Evolutionary conservation across 2,329 filamentous ascomycete species (phyloP), one percentile per base, ranked within the genome.

Genomic region (Pyrenochaeta sp.): DNA sequence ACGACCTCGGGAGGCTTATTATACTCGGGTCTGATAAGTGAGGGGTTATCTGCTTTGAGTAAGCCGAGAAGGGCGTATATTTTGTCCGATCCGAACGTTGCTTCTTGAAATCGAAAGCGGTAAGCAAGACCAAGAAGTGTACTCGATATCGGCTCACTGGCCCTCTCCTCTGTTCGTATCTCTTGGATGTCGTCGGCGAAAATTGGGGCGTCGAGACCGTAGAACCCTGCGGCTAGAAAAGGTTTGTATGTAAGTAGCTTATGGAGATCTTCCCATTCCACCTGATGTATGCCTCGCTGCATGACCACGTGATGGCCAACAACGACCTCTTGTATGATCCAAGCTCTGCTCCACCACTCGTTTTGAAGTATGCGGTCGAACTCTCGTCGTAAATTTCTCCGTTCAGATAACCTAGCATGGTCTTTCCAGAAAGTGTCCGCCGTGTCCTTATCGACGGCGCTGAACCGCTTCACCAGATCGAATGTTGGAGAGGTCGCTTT

Each of bases 281-380:
- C 39, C 24, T 52, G 44, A 5, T 47, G 40, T 3, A 52, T 3
- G n/a, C 55, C 59, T 13, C 56, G 30, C 25, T 59, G 52, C 37
- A 61, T 34, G 27, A 59, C n/a, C 3, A 59, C 48, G 5, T 53
- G 22, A 8, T 25, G 19, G 3, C 51, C 39, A 10, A 56, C 37
- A 5, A 59, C 51, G 5, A 55, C 37, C 24, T 61, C 55, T 43
- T 59, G 59, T 13, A 56, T 47, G 10, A 61, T 50, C 59, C 59
- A 61, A 1, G 47, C 52, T 8, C 55, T 51, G 34, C 34, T n/a
- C 51, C 48, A 61, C 55, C 59, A 59, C 19, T 59, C 59, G 25
- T 59, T 36, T 12, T 50, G n/a, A 12, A 58, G 37, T 5, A 61
- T 51, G 19, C 49, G 24, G 9, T 39, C 9, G 15, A 48, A 48